Conservation (phyloP, 179 eudicot species). For the Monotropa hypopitys region DNA sequence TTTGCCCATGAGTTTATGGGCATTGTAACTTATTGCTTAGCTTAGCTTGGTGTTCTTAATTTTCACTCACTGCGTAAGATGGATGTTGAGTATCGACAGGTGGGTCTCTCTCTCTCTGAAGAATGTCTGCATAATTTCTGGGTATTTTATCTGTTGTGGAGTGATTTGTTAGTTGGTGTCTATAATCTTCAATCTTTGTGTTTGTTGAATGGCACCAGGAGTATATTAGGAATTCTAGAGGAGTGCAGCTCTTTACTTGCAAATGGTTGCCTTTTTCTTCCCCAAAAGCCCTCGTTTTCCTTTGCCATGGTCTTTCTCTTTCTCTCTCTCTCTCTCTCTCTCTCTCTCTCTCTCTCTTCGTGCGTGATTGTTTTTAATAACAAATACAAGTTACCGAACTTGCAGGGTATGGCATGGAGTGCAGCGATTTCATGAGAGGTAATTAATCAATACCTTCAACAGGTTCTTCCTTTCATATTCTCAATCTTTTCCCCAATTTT, state of each 20-base stretch:
- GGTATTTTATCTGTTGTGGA: not conserved
- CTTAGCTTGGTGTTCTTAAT: not conserved
- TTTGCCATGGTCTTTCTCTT: conserved; percentile 67
- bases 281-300: conserved; percentile 86
- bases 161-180: not conserved
- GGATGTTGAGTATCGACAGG: conserved; percentile 70
- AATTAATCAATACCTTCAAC: conserved; percentile 13
- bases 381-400: not conserved
- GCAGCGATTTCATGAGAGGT: conserved; percentile 93
- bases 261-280: conserved; percentile 83
- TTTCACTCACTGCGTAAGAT: conserved; percentile 9
- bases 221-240: conserved; percentile 59
- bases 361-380: not conserved
- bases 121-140: not conserved
- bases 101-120: conserved; percentile 9
- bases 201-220: conserved; percentile 29
- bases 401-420: conserved; percentile 98
- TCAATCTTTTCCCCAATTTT: not conserved
- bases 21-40: not conserved
- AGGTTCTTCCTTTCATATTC: not conserved
- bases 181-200: not conserved
- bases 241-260: conserved; percentile 79
- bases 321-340: conserved; percentile 18
- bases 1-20: not conserved
- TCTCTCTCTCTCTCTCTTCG: not conserved